Base-by-base conservation (phyloP, 192 early-diverging fungal species). In the Coemansia sp. region DNA sequence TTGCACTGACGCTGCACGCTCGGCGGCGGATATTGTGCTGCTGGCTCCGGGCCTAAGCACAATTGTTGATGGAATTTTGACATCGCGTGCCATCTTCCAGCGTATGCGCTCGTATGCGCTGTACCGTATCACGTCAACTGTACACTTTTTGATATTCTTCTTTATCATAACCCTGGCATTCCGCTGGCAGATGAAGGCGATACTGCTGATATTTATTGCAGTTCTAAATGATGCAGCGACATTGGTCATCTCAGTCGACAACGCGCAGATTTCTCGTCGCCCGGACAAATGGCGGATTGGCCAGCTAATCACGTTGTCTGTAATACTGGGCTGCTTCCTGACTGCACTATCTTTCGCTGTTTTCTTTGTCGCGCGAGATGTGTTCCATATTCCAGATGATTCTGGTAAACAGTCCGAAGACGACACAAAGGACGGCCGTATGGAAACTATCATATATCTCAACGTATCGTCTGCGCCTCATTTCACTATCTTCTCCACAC, bases 261-360 rank as follows among this genome's bases (percentile, higher is more conserved):
- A 96, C 62, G 89, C 95, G 22, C 84, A 92, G 77, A 95, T 96
- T 66, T 96, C 94, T 31, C 78, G 85, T 48, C 76, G 79, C 21
- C 95, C 94, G 12, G 93, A 96, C 87, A 97, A 96, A 80, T 97
- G 94, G 94, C 76, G 95, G 58, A 90, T 94, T 67, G 94, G 95
- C 19, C 95, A 97, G 65, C 80, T 97, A 19, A 82, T 97, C 47
- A 90, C 88, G 8, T 74, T 95, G 30, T 94, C 92, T 0, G 66
- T 89, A 27, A 68, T 94, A 23, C 84, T 97, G 28, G 94, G 87
- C 62, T 59, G 86, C 54, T 80, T 89, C 28, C 84, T 97, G 60
- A 87, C 89, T 6, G 83, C 61, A 16, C 78, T 92, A 53, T 93
- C 92, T 21, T 96, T 94, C 71, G 87, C 87, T 14, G 89, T 91